Conservation (phyloP, 2,329 filamentous ascomycete species). For the Blumeria hordei region DNA sequence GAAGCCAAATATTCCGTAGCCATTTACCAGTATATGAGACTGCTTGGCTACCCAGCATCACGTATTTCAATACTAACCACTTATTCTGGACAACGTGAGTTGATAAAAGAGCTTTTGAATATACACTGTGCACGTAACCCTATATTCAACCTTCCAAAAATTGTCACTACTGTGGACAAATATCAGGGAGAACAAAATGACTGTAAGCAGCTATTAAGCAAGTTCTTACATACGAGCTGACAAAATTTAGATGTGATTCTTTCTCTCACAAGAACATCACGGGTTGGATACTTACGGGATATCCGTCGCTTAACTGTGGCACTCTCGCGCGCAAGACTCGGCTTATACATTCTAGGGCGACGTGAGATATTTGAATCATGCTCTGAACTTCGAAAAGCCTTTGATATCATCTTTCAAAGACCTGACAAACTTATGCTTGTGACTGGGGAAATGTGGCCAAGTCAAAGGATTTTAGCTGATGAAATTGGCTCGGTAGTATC, state of each 20-base stretch:
- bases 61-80: conserved; percentile 72
- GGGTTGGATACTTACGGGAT: conserved; percentile 80
- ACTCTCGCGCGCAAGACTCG: conserved; percentile 72
- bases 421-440: conserved; percentile 61
- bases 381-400: conserved; percentile 69
- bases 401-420: conserved; percentile 51
- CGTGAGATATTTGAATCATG: conserved; percentile 72
- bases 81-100: conserved; percentile 73
- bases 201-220: conserved; percentile 33
- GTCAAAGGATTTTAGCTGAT: conserved; percentile 24
- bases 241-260: conserved; percentile 54
- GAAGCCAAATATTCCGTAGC: conserved; percentile 95
- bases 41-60: conserved; percentile 61
- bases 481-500: conserved; percentile 23
- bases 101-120: conserved; percentile 66
- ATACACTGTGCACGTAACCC: conserved; percentile 65
- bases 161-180: conserved; percentile 89
- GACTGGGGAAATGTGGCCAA: conserved; percentile 68
- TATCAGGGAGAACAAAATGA: conserved; percentile 99
- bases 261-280: conserved; percentile 69
- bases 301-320: conserved; percentile 85
- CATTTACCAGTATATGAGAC: conserved; percentile 88
- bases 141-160: conserved; percentile 71
- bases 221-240: conserved; percentile 4
- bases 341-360: conserved; percentile 77